These are phyloP conservation scores for Euptelea pleiosperma DNA, from an alignment of 164 flowering plant genomes.

Conservation along the genomic window DNA sequence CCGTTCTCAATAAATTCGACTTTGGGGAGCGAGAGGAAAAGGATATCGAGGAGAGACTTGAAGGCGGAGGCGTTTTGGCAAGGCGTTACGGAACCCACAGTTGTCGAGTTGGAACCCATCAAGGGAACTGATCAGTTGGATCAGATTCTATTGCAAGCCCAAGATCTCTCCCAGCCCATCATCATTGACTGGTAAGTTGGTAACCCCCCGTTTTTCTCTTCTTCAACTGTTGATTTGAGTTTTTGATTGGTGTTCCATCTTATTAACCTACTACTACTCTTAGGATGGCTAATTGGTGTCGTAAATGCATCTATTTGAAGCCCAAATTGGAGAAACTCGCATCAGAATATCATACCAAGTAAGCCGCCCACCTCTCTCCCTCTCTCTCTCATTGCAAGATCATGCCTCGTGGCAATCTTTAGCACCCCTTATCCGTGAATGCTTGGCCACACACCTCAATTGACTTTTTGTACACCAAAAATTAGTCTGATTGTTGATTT, in stretches of 20 bases:
- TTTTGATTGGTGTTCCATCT: not conserved
- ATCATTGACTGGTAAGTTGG: slow-evolving; percentile 70
- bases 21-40: slow-evolving; percentile 18
- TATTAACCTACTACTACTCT: not conserved
- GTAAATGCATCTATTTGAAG: slow-evolving; percentile 94
- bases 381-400: slow-evolving; percentile 10
- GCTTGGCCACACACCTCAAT: too few species aligned
- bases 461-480: too few species aligned
- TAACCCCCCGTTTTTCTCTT: not conserved
- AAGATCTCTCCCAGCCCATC: slow-evolving; percentile 56
- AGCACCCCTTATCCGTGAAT: too few species aligned
- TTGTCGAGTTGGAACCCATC: slow-evolving; percentile 72
- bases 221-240: not conserved
- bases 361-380: slow-evolving; percentile 17
- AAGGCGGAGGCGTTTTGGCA: slow-evolving; percentile 53
- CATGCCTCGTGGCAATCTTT: too few species aligned
- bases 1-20: slow-evolving; percentile 15
- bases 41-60: slow-evolving; percentile 28
- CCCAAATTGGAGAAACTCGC: slow-evolving; percentile 95
- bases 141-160: slow-evolving; percentile 50
- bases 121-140: slow-evolving; percentile 60
- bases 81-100: slow-evolving; percentile 44
- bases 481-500: too few species aligned
- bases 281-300: slow-evolving; percentile 97
- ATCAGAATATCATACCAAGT: slow-evolving; percentile 73